Base-by-base conservation (phyloP, 208 protist species). In the Acanthamoeba castellanii region DNA sequence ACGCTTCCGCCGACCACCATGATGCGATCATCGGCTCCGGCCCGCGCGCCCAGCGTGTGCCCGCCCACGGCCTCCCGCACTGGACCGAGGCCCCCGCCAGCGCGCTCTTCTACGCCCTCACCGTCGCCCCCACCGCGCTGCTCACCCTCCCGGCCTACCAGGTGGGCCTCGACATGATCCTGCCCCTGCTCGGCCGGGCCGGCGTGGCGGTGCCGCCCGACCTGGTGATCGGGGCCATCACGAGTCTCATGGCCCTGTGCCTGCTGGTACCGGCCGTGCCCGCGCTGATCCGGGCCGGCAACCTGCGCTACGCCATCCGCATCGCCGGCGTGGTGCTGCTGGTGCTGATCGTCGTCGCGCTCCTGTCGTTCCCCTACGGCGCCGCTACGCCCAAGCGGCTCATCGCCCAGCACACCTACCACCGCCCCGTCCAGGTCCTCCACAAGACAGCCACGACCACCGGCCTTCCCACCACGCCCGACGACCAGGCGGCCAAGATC, bases 321-420 rank as follows among this genome's bases (percentile, higher is more conserved):
- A 27, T 82, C 30, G 42, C 66, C 47, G n/a, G 42, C 50, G 47
- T 61, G 4, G 70, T 76, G 0, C 16, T 76, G 14, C 45, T 94
- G 2, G 68, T 82, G 45, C n/a, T 66, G 45, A 9, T 45, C 34
- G 27, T 82, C 68, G 45, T 94, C 11, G 61, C 89, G 30, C 42
- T 82, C 70, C 27, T 94, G 7, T 70, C 68, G 20, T 94, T 82
- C 52, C 68, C 68, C 70, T 94, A 94, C 68, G 47, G 50, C 13
- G n/a, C 8, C 2, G 34, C n/a, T 42, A 76, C 68, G n/a, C 89
- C 89, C 68, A 94, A 94, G 70, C 64, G 89, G 4, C 70, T 94
- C 45, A 84, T 94, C 50, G 70, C 55, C 25, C 61, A 76, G 50
- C 89, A 94, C 89, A 82, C 70, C 50, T 82, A 84, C 70, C 89